Conservation (phyloP, 2,329 filamentous ascomycete species). For the Sporothrix pseudoabietina region DNA sequence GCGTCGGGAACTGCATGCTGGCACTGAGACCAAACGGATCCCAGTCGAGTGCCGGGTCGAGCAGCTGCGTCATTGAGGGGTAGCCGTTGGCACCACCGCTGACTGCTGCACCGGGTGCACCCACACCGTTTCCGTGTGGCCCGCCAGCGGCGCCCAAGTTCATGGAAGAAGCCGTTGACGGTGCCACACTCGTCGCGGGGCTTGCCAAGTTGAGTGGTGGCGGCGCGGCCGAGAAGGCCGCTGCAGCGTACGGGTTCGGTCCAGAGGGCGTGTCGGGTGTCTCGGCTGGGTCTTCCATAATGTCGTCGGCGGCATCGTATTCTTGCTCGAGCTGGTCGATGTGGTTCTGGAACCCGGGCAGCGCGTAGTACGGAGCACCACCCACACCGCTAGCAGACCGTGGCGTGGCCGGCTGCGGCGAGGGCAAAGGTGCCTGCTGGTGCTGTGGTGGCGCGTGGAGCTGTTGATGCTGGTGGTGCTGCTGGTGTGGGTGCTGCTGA, state of each 20-base stretch:
- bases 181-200: slow-evolving; percentile 35
- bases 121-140: neutral
- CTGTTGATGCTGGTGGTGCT: slow-evolving; percentile 3
- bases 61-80: slow-evolving; percentile 62
- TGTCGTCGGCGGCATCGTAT: slow-evolving; percentile 87
- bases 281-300: slow-evolving; percentile 80
- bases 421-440: slow-evolving; percentile 35
- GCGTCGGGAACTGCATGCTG: slow-evolving; percentile 91
- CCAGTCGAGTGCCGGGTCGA: slow-evolving; percentile 84
- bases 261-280: slow-evolving; percentile 62
- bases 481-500: slow-evolving; percentile 45
- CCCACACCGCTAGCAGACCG: slow-evolving; percentile 43
- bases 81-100: slow-evolving; percentile 61
- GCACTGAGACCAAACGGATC: slow-evolving; percentile 92
- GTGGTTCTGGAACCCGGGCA: slow-evolving; percentile 84
- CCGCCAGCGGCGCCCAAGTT: slow-evolving; percentile 21
- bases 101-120: neutral
- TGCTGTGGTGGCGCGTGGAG: slow-evolving; percentile 19
- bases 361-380: slow-evolving; percentile 69
- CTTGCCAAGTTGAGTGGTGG: slow-evolving; percentile 49
- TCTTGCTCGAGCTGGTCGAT: slow-evolving; percentile 97
- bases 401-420: slow-evolving; percentile 33
- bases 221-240: slow-evolving; percentile 53
- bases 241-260: slow-evolving; percentile 65
- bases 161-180: slow-evolving; percentile 32